Evolutionary conservation across 768 basidiomycete genomes (phyloP), one percentile per base, ranked within the genome.

Genomic region (Tulasnella sp.): DNA sequence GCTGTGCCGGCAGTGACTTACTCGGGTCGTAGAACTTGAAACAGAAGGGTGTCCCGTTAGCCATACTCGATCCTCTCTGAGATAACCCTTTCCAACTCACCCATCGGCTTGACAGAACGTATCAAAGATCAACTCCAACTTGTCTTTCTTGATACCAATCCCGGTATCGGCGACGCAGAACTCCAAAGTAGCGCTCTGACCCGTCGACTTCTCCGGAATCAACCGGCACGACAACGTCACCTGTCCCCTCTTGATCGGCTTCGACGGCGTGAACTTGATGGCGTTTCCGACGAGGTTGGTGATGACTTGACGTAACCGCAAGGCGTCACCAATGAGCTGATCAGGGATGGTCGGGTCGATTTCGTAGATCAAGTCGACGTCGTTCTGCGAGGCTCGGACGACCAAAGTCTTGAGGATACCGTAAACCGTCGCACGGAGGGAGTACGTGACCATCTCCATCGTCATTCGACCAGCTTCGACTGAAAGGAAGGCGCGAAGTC

Each of bases 391-490:
- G 1, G 96, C 97, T 62, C 95, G 95, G 67, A 98, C 95, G 77
- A 98, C 95, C 72, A 99, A 86, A 0, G 96, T 98, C 83, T 99
- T 99, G 78, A 98, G 86, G 74, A 98, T 97, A 35, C 94, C 94
- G 77, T 98, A 98, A 47, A 98, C 94, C 3, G 94, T 96, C 76
- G 94, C 90, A n/a, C 97, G 91, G 35, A 98, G 85, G 11, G 95
- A 98, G 81, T 96, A 99, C 1, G 95, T 90, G n/a, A 98, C 96
- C 35, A 93, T 90, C 81, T 99, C 97, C 91, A 99, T 97, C 1
- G 95, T 98, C 97, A 99, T 99, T 14, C 96, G 91, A 62, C 97
- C 97, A 44, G 96, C 97, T 81, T 99, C 97, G 77, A 98, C 95
- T 97, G 76, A 40, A 41, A 76, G 75, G 73, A 77, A 71, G 64